Base-by-base conservation (phyloP, 495 filamentous ascomycete species). In the Penicillium macrosclerotiorum region DNA sequence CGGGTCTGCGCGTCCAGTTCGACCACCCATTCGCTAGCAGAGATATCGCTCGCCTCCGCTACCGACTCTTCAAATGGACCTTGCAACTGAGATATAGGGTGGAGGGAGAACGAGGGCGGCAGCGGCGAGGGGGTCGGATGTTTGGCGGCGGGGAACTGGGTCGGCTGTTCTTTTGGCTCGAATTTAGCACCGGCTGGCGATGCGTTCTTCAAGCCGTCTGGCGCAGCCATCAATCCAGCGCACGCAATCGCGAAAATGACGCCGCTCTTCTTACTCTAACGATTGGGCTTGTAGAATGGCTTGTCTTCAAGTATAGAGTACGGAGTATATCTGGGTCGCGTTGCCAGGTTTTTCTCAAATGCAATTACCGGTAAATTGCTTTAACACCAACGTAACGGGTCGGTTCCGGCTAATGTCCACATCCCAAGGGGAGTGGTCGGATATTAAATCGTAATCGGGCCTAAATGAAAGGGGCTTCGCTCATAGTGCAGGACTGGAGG, bases 1-100 rank as follows among this genome's bases (percentile, higher is more conserved):
- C 89, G 78, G 5, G 77, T 72, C 45, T 82, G 82, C 11, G 85
- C 80, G 60, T 86, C 86, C 30, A 76, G 74, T 19, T 75, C 72
- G 4, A 82, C 66, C 30, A 78, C 72, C 46, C 77, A 76, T 40
- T 71, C 62, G 19, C 60, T 68, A 12, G 65, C 67, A 17, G 71
- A 59, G 8, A 69, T 63, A 8, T 80, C 78, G 14, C 61, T 51
- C 16, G 85, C 82, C 55, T 95, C 90, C 19, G 79, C 51, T 41
- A 98, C 85, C 2, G 90, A 96, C 66, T 98, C 93, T 59, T 92
- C 86, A 59, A 97, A 96, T 36, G 93, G 88, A 37, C 81, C 87
- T 59, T 96, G 93, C 76, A 98, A 86, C 38, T 81, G 80, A 12
- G 82, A 66, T 43, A 98, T 86, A 2, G 93, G 93, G 65, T 46